phyloP scores from a whole-genome alignment of 345 rosid genomes.

The Euphorbia peplus region DNA sequence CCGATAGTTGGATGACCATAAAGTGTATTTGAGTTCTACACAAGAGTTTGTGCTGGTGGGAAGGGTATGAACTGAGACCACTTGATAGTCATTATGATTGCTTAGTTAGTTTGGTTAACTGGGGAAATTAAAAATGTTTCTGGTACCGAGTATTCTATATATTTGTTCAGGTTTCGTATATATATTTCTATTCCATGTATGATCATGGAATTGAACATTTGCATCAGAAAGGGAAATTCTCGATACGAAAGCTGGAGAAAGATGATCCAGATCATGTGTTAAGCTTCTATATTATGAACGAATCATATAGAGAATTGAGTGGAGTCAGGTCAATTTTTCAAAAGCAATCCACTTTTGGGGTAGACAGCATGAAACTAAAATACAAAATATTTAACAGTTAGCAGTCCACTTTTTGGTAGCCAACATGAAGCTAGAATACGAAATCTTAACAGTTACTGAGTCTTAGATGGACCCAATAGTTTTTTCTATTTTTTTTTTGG shows the following conservation, averaged over 20 bases:
- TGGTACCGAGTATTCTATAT: background rate
- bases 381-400: conserved; percentile 20
- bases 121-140: background rate
- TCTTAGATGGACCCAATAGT: conserved; percentile 18
- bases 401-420: no score
- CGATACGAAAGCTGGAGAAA: conserved; percentile 8
- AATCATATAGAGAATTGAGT: background rate
- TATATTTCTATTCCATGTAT: no score
- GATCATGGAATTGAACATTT: background rate
- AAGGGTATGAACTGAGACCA: background rate
- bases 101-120: background rate
- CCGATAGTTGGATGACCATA: no score
- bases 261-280: conserved; percentile 21
- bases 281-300: background rate
- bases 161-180: background rate
- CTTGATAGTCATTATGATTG: background rate
- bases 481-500: no score
- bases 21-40: background rate
- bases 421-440: no score
- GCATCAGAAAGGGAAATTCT: conserved; percentile 6
- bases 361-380: conserved; percentile 32
- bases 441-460: no score
- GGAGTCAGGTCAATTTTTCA: conserved; percentile 22
- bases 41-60: background rate
- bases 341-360: conserved; percentile 18